Evolutionary conservation across 225 moss, liverwort and hornwort genomes (phyloP), one percentile per base, ranked within the genome.

Genomic region (Sphagnum contortum): DNA sequence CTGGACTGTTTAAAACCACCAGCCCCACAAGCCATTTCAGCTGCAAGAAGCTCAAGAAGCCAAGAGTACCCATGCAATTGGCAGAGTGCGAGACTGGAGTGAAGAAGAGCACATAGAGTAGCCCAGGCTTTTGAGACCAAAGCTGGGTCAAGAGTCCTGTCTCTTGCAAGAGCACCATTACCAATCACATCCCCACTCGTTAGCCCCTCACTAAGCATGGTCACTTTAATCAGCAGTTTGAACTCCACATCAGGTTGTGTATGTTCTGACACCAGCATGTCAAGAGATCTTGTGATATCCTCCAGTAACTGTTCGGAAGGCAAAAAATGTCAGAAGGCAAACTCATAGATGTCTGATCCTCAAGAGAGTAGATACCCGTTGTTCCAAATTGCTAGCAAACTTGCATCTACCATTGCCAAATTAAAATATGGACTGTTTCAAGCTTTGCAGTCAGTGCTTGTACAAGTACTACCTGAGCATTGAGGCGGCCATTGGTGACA

Each of bases 21-120:
- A 46, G 86, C 89, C 50, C 98, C 93, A 64, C 85, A 83, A 50
- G 98, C 88, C 98, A 98, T 91, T 83, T 98, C 91, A 57, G 93
- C 98, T 49, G 88, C 83, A 44, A 98, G 84, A 64, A 98, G 91
- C 74, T 93, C 90, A 64, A 98, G 88, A 50, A 98, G 77, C 98
- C 98, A 98, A 3, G 88, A 63, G 68, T 98, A 93, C 59, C 98
- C 98, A 69, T 89, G 89, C 67, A 75, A 79, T 54, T 90, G 81
- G 57, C 87, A 91, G 52, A 81, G 63, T 57, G 70, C 65, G 67
- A 80, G 74, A 51, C 93, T 69, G 14, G 98, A 98, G 71, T 93
- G 91, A 55, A 98, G 87, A 57, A 98, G 89, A 44, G 74, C 80
- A 76, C 75, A 71, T 44, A 98, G 76, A 9, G 93, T 98, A 12